Evolutionary conservation across 805 yeast species (phyloP).

Genomic region (Dipodascopsis tothii): DNA sequence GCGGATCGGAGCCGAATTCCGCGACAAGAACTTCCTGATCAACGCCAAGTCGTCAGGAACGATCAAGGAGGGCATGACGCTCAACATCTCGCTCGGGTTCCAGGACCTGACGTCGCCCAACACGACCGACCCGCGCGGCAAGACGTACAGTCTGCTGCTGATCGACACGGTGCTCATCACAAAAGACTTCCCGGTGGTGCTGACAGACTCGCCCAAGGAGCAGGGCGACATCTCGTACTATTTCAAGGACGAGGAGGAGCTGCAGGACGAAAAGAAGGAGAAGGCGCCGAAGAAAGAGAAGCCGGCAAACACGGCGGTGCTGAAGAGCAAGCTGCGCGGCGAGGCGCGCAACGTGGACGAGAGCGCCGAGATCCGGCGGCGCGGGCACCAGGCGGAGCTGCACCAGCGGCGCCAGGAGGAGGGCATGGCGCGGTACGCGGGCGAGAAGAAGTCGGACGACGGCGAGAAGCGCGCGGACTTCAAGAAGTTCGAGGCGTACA

Average conservation of each 20-base stretch:
- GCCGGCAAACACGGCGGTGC: slow-evolving; percentile 36
- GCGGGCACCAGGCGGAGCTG: slow-evolving; percentile 71
- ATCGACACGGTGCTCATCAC: slow-evolving; percentile 76
- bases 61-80: slow-evolving; percentile 63
- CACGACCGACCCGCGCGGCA: slow-evolving; percentile 42
- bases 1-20: slow-evolving; percentile 79
- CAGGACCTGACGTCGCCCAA: slow-evolving; percentile 47
- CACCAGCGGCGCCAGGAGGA: slow-evolving; percentile 81
- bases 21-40: slow-evolving; percentile 68
- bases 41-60: slow-evolving; percentile 64
- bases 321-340: slow-evolving; percentile 38
- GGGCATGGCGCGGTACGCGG: slow-evolving; percentile 75
- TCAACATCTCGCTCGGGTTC: slow-evolving; percentile 73
- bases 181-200: slow-evolving; percentile 50
- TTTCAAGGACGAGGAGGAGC: slow-evolving; percentile 51
- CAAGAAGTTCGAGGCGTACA: slow-evolving; percentile 87
- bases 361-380: slow-evolving; percentile 68
- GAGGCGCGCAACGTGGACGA: slow-evolving; percentile 41
- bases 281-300: slow-evolving; percentile 3
- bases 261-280: slow-evolving; percentile 31
- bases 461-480: slow-evolving; percentile 55
- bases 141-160: slow-evolving; percentile 61
- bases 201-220: slow-evolving; percentile 67
- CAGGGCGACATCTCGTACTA: slow-evolving; percentile 74
- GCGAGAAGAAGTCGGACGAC: slow-evolving; percentile 57